These are phyloP conservation scores for Tricholoma saponaceum DNA, from an alignment of 768 basidiomycete species.

Conservation along the genomic window DNA sequence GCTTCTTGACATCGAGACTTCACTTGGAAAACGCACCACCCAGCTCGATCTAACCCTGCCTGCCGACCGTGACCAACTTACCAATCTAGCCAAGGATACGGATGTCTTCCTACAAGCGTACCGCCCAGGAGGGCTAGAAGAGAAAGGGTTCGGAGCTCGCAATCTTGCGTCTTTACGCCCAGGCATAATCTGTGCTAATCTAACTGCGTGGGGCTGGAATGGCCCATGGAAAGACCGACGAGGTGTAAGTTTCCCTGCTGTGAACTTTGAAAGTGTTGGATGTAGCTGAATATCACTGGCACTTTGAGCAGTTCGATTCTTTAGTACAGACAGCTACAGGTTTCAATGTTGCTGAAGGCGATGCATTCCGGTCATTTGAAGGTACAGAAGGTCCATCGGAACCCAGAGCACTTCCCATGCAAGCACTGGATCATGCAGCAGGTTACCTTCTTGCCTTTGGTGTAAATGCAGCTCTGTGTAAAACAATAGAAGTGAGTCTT, in stretches of 20 bases:
- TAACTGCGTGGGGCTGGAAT: slow-evolving; percentile 27
- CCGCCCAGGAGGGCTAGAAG: slow-evolving; percentile 28
- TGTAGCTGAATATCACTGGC: neutral
- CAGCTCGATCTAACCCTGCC: slow-evolving; percentile 47
- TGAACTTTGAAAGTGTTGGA: too few species aligned
- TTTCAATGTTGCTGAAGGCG: slow-evolving; percentile 49
- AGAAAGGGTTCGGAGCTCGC: too few species aligned
- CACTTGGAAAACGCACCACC: slow-evolving; percentile 58
- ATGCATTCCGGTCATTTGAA: slow-evolving; percentile 35
- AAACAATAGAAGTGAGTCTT: slow-evolving; percentile 41
- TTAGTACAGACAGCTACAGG: slow-evolving; percentile 61
- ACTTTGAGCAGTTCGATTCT: slow-evolving; percentile 52
- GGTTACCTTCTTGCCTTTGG: slow-evolving; percentile 59
- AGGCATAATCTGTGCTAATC: too few species aligned
- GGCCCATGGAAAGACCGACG: slow-evolving; percentile 52
- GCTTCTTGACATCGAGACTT: slow-evolving; percentile 50
- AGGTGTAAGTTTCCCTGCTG: slow-evolving; percentile 34
- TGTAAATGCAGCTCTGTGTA: slow-evolving; percentile 50
- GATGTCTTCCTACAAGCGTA: slow-evolving; percentile 65
- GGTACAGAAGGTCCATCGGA: slow-evolving; percentile 6
- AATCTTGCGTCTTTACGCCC: too few species aligned
- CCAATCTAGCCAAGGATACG: slow-evolving; percentile 32
- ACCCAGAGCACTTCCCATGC: slow-evolving; percentile 41
- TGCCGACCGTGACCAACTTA: slow-evolving; percentile 29
- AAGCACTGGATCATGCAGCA: slow-evolving; percentile 56